Conservation (phyloP, 331 rosid species). For the Dryas integrifolia region DNA sequence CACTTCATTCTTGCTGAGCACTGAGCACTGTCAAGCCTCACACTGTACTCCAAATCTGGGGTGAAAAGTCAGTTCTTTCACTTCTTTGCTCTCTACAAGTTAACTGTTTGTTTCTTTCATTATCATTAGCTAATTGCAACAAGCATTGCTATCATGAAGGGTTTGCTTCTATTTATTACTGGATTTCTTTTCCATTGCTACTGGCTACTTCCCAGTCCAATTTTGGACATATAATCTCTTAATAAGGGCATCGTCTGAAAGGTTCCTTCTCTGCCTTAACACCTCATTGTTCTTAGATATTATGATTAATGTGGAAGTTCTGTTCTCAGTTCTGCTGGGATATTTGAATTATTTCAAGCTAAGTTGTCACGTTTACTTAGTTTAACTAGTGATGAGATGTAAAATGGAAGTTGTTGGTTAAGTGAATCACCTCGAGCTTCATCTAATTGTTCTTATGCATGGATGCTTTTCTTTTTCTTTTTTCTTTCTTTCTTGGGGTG, state of each 20-base stretch:
- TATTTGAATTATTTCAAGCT: background rate
- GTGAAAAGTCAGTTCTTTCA: conserved; percentile 28
- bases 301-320: background rate
- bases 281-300: background rate
- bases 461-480: background rate
- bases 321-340: background rate
- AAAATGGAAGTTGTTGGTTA: background rate
- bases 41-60: conserved; percentile 18
- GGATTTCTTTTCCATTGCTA: background rate
- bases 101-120: background rate
- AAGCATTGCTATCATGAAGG: background rate
- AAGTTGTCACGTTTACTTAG: background rate
- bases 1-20: conserved; percentile 24
- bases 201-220: conserved; percentile 1
- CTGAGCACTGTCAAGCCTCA: conserved; percentile 6
- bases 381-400: background rate
- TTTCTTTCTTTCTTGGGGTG: background rate
- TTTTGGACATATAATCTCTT: background rate
- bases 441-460: background rate
- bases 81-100: conserved; percentile 14
- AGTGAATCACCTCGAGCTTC: background rate
- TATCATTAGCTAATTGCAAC: background rate
- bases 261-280: background rate
- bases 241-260: background rate
- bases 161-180: conserved; percentile 2